Base-by-base conservation (phyloP, 176 grass and related monocot genomes). In the Zizania latifolia region DNA sequence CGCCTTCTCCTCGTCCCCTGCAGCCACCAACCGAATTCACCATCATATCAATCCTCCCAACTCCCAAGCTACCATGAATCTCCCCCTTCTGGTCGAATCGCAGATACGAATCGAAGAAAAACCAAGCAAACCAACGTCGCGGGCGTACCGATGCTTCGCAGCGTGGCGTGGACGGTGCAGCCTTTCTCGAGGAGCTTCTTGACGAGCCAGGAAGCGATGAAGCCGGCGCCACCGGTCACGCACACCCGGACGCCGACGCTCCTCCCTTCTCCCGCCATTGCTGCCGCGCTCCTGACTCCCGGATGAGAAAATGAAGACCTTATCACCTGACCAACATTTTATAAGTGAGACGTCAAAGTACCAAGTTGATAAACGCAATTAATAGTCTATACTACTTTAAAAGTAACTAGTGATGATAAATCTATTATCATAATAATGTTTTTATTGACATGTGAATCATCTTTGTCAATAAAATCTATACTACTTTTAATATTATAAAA, bases 221-320 rank as follows among this genome's bases (percentile, higher is more conserved):
- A 74, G 0, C 79, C 59, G 68, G 79, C 69, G 58, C 79, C 79
- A 6, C 79, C 69, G 6, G 79, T 82, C 0, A 82, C 69, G 79
- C 79, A 82, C 34, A 82, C 69, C 16, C 58, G 68, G 30, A 72
- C 41, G 15, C 14, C 43, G 43, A 13, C 41, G 41, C 41, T 46
- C 43, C 43, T 17, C 43, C 15, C 43, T 16, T 44, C 41, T n/a
- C n/a, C n/a, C 19, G 46, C 46, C 46, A 51, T 51, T 21, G 17
- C 19, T n/a, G 46, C 19, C 46, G 6, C 46, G n/a, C 19, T 21
- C 6, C 46, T n/a, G 46, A 51, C 17, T 7, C 5, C 9, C 6
- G 15, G 0, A 16, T 48, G 41, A 46, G 44, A 46, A 19, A 17
- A n/a, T n/a, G n/a, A n/a, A n/a, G n/a, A n/a, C n/a, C n/a, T n/a